Percentiles rank a stretch among this genome's conserved stretches.
Conservation (phyloP, 208 protist genomes). For the Acanthamoeba culbertsoni region DNA sequence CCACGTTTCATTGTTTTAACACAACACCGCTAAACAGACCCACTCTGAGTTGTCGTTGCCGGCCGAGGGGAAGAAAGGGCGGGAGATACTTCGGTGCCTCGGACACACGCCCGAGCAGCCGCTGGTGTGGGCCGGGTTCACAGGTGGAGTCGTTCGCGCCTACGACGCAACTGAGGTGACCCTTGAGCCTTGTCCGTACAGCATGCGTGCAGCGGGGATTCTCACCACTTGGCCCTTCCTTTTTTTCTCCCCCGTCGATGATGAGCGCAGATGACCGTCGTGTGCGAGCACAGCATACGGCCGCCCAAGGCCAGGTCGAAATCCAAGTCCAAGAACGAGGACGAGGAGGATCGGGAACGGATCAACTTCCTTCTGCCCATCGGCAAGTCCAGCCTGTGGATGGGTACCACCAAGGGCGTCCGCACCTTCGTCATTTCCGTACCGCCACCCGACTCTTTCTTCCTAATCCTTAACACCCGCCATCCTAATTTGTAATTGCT, state of each 20-base stretch:
- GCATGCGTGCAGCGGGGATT: no score
- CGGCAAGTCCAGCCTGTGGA: background rate
- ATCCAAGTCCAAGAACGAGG: constrained; percentile 4
- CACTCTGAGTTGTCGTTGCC: background rate
- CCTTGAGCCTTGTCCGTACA: background rate
- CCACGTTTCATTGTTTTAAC: no score
- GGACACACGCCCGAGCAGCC: background rate
- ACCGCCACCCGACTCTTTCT: background rate
- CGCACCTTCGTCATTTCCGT: background rate
- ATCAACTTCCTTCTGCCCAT: background rate
- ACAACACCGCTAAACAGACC: background rate
- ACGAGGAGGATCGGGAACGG: background rate
- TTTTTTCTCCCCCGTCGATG: background rate
- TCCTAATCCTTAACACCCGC: background rate
- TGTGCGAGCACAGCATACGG: background rate
- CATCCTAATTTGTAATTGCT: background rate
- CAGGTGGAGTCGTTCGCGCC: background rate
- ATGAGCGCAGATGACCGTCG: background rate
- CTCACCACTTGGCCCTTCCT: background rate
- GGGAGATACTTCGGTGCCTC: background rate
- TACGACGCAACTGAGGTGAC: background rate
- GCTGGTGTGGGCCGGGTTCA: background rate
- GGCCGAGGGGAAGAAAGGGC: background rate
- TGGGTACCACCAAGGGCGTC: constrained; percentile 25
- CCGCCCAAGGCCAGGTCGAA: background rate